phyloP scores from a whole-genome alignment of 345 rosid species.

The Draba incana region DNA sequence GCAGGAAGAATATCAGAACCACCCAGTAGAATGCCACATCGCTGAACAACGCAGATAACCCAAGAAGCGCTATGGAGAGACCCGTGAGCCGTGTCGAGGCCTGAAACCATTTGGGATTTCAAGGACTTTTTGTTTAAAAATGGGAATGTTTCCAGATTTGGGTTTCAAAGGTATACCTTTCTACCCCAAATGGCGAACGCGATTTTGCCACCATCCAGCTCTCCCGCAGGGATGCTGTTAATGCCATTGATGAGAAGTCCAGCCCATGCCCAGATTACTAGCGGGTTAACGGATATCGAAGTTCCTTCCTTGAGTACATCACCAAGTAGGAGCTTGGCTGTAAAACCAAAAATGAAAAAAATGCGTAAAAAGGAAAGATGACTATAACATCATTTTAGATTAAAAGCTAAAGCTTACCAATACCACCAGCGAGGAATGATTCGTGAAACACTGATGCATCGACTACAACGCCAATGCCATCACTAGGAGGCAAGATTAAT shows the following conservation, averaged over 20 bases:
- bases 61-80: conserved; percentile 69
- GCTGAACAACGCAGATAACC: conserved; percentile 70
- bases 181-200: conserved; percentile 93
- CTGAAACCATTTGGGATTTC: conserved; percentile 44
- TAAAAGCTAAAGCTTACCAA: conserved; percentile 59
- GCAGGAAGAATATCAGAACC: conserved; percentile 76
- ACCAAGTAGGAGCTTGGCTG: conserved; percentile 89
- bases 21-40: conserved; percentile 97
- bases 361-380: not conserved
- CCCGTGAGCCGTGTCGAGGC: conserved; percentile 71
- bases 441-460: conserved; percentile 95
- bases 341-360: conserved; percentile 4
- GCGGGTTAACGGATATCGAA: conserved; percentile 80
- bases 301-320: conserved; percentile 87
- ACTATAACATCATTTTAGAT: not conserved
- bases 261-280: conserved; percentile 94
- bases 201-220: conserved; percentile 86
- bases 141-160: not conserved
- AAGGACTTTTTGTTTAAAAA: not conserved
- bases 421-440: conserved; percentile 83
- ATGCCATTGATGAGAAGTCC: conserved; percentile 93
- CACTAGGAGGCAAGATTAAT: conserved; percentile 79
- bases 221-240: conserved; percentile 97
- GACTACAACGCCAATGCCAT: conserved; percentile 83
- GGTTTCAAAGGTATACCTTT: conserved; percentile 56